phyloP scores from a whole-genome alignment of 345 rosid genomes.

The Citrus trifoliata region DNA sequence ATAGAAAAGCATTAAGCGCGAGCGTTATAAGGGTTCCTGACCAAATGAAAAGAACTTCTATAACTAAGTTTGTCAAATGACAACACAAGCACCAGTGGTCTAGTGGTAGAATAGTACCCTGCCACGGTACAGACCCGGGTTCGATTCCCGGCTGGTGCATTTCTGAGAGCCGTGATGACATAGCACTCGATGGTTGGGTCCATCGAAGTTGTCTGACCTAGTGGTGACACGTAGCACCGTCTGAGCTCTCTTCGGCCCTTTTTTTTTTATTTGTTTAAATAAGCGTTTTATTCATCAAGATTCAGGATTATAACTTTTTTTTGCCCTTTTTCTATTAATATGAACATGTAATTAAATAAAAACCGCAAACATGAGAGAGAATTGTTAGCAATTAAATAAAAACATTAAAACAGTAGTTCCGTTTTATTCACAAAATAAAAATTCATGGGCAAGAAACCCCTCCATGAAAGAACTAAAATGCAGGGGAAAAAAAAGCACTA shows the following conservation, averaged over 20 bases:
- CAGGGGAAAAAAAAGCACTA: no score
- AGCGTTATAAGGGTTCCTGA: no score
- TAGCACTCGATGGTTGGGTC: background rate
- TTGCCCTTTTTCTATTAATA: no score
- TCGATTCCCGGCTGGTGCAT: slow-evolving; percentile 56
- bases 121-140: slow-evolving; percentile 55
- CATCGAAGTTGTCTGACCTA: background rate
- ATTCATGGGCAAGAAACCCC: background rate
- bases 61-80: no score
- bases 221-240: background rate
- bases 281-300: no score
- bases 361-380: no score
- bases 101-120: slow-evolving; percentile 60
- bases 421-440: background rate
- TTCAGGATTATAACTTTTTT: no score
- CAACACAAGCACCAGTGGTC: slow-evolving; percentile 39
- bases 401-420: background rate
- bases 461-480: no score
- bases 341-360: no score
- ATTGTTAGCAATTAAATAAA: no score
- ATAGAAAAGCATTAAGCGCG: no score
- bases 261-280: background rate
- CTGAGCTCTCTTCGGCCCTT: background rate
- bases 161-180: background rate
- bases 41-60: no score